Conservation (phyloP, 306 rosid species). For the Pterocarpus macrocarpus region DNA sequence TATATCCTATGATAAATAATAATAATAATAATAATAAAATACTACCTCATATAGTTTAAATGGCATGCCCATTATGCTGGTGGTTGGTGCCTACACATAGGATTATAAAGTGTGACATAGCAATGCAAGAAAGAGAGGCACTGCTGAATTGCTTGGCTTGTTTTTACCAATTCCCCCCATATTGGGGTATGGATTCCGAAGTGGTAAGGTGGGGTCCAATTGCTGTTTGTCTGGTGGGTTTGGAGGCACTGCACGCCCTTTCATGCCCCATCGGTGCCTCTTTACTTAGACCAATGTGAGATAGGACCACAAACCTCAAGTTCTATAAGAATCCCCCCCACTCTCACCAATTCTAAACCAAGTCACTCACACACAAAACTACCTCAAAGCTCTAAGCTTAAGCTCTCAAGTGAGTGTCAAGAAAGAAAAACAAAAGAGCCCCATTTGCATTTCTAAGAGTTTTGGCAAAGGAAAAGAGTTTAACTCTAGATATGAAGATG, state of each 20-base stretch:
- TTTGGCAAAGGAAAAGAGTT: neutral
- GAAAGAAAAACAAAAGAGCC: neutral
- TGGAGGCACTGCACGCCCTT: conserved; percentile 83
- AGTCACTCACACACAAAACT: conserved; percentile 34
- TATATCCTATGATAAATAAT: neutral
- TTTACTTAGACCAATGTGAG: conserved; percentile 59
- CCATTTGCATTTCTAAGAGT: conserved; percentile 16
- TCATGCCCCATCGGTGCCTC: conserved; percentile 77
- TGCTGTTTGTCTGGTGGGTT: conserved; percentile 68
- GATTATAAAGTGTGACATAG: conserved; percentile 53
- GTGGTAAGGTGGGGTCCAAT: conserved; percentile 71
- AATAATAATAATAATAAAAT: neutral
- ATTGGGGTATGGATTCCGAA: conserved; percentile 62
- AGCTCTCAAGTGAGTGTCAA: neutral
- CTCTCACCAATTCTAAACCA: conserved; percentile 38
- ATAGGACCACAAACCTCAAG: conserved; percentile 55
- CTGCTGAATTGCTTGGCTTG: conserved; percentile 50
- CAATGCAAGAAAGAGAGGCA: conserved; percentile 46
- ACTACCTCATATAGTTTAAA: conserved; percentile 42
- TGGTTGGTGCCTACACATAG: conserved; percentile 64
- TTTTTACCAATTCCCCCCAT: conserved; percentile 45
- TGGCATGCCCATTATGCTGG: conserved; percentile 67
- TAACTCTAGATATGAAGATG: conserved; percentile 67
- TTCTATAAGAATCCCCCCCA: conserved; percentile 60
- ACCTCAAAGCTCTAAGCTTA: conserved; percentile 31